Evolutionary conservation across 1,284 basidiomycete genomes (phyloP), one percentile per base, ranked within the genome.

Genomic region (Puccinia coronata): DNA sequence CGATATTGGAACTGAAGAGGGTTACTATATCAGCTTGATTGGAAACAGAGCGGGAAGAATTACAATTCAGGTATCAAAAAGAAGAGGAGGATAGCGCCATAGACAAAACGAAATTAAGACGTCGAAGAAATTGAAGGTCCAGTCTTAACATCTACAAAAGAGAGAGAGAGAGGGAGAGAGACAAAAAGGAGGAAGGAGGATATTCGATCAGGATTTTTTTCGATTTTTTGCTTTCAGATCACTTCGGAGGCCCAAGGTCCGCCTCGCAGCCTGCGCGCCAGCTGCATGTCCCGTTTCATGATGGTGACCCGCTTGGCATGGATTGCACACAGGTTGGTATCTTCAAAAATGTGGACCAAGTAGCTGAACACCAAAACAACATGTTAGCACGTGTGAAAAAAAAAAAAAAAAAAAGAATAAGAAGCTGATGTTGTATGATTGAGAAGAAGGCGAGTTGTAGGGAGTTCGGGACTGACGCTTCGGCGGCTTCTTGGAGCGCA

Each of bases 261-360:
- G 3, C 96, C 96, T 82, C 96, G 91, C 88, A 99, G 94, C 83
- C 96, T 91, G 80, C 96, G 90, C 36, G 96, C 96, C 63, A 99
- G 91, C 84, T 97, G 95, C 83, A 99, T 96, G 86, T 99, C 97
- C 83, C 93, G 90, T 83, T 95, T 93, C 96, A 98, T 98, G 85
- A 99, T 92, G 9, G 97, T 99, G 18, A 99, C 97, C 85, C 96
- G 92, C 87, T 97, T 98, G 39, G 97, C 96, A 86, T 99, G 97
- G 83, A 99, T 93, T 5, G 97, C 96, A 92, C 94, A 88, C 86
- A 96, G 81, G 76, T 86, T 86, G 92, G 95, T 93, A 87, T 98
- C 95, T 87, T 98, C 95, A 83, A 98, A 97, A 55, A 98, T 87
- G 87, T 97, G 95, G 20, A 98, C 93, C 18, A 98, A 88, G 84